These are phyloP conservation scores for Amauroascus niger DNA, from an alignment of 2,329 filamentous ascomycete genomes.

Conservation along the genomic window DNA sequence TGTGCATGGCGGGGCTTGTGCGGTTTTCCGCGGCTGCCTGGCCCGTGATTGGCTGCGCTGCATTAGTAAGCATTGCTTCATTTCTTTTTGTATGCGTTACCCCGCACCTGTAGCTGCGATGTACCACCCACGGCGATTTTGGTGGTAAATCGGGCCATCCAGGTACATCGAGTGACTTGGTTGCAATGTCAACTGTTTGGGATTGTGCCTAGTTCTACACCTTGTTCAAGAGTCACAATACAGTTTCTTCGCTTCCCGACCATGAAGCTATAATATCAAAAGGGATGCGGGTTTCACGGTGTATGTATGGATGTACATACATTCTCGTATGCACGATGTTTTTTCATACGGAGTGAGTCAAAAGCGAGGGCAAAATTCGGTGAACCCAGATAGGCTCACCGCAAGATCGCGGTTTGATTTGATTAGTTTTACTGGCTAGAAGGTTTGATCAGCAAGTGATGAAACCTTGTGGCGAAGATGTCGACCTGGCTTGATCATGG, in stretches of 20 bases:
- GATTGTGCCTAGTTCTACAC: no score
- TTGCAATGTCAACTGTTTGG: no score
- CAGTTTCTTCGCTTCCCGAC: no score
- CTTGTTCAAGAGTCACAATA: no score
- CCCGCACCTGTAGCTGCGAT: slow-evolving; percentile 2
- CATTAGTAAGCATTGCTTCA: slow-evolving; percentile 12
- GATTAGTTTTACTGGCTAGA: background rate
- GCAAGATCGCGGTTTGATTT: background rate
- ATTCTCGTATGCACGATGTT: background rate
- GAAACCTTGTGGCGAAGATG: background rate
- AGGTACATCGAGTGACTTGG: slow-evolving; percentile 4
- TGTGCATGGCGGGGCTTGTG: slow-evolving; percentile 20
- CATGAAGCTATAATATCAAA: background rate
- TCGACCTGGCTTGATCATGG: background rate
- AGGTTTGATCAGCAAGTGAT: background rate
- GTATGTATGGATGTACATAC: no score
- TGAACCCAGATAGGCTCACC: slow-evolving; percentile 1
- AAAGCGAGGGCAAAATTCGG: background rate
- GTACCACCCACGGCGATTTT: slow-evolving; percentile 5
- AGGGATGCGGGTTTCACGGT: no score
- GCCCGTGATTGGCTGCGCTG: slow-evolving; percentile 1
- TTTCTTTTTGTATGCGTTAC: background rate
- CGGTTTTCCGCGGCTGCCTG: slow-evolving; percentile 9
- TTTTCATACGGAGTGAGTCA: background rate
- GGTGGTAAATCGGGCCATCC: background rate